phyloP scores from a whole-genome alignment of 352 stramenopile genomes.

The Phytophthora europaea region DNA sequence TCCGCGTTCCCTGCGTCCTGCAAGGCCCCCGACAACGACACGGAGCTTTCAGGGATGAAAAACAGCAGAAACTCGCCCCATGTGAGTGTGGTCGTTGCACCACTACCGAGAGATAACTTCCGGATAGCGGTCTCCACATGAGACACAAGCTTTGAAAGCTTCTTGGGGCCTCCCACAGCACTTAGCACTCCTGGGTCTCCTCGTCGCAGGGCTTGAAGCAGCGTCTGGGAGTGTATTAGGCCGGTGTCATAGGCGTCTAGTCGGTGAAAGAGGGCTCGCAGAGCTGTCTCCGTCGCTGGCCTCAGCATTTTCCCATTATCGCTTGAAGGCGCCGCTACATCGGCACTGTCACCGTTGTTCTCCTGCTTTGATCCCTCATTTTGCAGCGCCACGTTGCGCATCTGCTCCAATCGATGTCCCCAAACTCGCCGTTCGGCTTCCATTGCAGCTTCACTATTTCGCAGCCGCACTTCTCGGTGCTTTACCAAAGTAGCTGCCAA shows the following conservation, averaged over 20 bases:
- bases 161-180: constrained; percentile 47
- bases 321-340: neutral
- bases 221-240: constrained; percentile 41
- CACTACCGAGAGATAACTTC: constrained; percentile 30
- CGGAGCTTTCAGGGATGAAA: constrained; percentile 61
- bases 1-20: constrained; percentile 1
- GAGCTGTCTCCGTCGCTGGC: constrained; percentile 58
- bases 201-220: constrained; percentile 52
- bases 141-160: constrained; percentile 40
- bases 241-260: constrained; percentile 75
- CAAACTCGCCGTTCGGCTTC: constrained; percentile 53
- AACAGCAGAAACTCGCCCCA: constrained; percentile 83
- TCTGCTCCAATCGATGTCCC: constrained; percentile 40
- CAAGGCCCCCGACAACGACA: constrained; percentile 25
- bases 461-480: constrained; percentile 63
- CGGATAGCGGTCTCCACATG: constrained; percentile 53
- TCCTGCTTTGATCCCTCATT: constrained; percentile 11
- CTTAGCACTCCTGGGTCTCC: constrained; percentile 43
- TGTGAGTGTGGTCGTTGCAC: constrained; percentile 48
- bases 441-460: constrained; percentile 77
- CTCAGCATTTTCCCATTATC: constrained; percentile 45
- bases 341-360: constrained; percentile 8
- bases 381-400: constrained; percentile 15
- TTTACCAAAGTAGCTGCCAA: constrained; percentile 52
- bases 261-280: constrained; percentile 72